Evolutionary conservation across 129 eudicot genomes (phyloP).

Genomic region (Flaveria linearis): DNA sequence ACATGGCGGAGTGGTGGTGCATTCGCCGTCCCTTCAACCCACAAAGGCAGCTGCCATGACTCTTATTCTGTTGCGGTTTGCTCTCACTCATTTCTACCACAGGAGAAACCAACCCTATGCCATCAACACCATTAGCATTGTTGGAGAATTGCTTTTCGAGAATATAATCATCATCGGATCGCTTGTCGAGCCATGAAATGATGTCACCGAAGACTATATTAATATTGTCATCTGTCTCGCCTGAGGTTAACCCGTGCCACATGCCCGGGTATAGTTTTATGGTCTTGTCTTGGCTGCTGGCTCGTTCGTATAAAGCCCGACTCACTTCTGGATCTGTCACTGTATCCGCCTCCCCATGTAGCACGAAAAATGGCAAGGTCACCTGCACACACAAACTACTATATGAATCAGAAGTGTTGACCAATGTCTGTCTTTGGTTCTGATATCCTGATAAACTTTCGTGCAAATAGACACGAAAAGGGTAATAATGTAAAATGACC

Average conservation of each 20-base stretch:
- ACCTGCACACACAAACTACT: slow-evolving; percentile 51
- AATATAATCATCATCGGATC: slow-evolving; percentile 30
- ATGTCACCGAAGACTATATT: slow-evolving; percentile 73
- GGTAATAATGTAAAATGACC: slow-evolving; percentile 42
- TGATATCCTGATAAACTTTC: no score
- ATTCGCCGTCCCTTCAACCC: slow-evolving; percentile 74
- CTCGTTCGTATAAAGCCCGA: slow-evolving; percentile 66
- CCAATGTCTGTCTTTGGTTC: background rate
- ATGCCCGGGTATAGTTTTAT: slow-evolving; percentile 84
- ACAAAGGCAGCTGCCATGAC: slow-evolving; percentile 52
- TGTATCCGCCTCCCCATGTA: slow-evolving; percentile 92
- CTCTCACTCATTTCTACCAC: slow-evolving; percentile 14
- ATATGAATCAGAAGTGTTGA: background rate
- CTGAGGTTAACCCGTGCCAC: slow-evolving; percentile 95
- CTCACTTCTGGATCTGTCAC: slow-evolving; percentile 99
- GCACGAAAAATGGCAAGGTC: slow-evolving; percentile 79
- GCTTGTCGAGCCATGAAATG: slow-evolving; percentile 80
- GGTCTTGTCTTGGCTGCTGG: slow-evolving; percentile 84
- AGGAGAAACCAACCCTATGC: slow-evolving; percentile 31
- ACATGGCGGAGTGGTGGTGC: slow-evolving; percentile 68
- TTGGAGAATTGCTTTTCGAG: slow-evolving; percentile 14
- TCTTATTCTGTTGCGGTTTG: slow-evolving; percentile 30
- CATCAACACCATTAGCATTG: slow-evolving; percentile 16
- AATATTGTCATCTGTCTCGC: slow-evolving; percentile 81
- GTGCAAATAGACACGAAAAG: background rate